Evolutionary conservation across 371 early-diverging fungal species (phyloP).

Genomic region (Lichtheimia corymbifera): DNA sequence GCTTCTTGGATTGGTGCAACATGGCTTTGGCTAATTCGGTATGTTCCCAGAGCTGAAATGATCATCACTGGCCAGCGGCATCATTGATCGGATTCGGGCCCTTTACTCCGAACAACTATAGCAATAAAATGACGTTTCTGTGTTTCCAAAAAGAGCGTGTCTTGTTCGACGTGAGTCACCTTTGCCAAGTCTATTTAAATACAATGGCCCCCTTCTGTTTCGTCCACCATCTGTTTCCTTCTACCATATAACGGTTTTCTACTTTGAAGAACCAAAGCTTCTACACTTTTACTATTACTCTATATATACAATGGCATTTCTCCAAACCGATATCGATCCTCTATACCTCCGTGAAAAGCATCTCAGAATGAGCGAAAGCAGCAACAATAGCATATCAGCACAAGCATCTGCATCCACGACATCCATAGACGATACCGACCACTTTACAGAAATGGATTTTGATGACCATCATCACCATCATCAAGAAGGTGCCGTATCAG

Average conservation of each 20-base stretch:
- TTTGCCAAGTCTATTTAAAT: too few relatives aligned
- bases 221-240: too few relatives aligned
- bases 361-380: constrained; percentile 8
- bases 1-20: too few relatives aligned
- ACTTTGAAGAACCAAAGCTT: too few relatives aligned
- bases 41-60: constrained; percentile 16
- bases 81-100: not conserved
- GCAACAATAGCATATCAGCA: constrained; percentile 7
- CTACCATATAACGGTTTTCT: too few relatives aligned
- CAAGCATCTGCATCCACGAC: constrained; percentile 1
- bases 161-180: too few relatives aligned
- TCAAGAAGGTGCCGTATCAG: not conserved
- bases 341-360: constrained; percentile 20
- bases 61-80: constrained; percentile 9
- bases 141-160: too few relatives aligned
- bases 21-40: too few relatives aligned
- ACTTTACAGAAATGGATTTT: not conserved
- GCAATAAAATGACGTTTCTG: too few relatives aligned
- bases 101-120: too few relatives aligned
- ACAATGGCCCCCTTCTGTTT: too few relatives aligned
- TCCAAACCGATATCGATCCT: constrained; percentile 22
- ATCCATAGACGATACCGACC: not conserved
- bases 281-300: not conserved
- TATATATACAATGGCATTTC: constrained; percentile 14
- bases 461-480: too few relatives aligned